A percentile compares a stretch with the other conserved stretches of the same genome.
phyloP scores from a whole-genome alignment of 1,139 yeast species.

The Scheffersomyces cryptocercus region DNA sequence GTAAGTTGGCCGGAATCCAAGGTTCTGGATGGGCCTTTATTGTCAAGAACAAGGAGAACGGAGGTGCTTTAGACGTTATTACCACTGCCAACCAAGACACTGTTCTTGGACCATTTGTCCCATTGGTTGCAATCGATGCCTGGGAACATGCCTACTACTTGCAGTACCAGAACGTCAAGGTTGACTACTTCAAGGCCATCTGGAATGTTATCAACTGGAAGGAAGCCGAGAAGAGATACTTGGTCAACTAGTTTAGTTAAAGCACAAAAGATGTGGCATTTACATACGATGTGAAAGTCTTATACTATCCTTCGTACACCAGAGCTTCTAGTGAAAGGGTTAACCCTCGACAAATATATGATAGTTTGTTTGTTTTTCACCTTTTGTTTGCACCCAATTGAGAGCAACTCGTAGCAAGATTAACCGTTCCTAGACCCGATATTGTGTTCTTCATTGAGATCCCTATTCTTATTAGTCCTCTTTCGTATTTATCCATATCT shows the following conservation, averaged over 20 bases:
- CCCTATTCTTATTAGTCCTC: too few species aligned
- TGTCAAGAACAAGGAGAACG: slow-evolving; percentile 83
- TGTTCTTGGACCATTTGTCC: slow-evolving; percentile 69
- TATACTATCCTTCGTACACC: slow-evolving; percentile 1
- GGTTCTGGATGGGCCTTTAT: slow-evolving; percentile 99
- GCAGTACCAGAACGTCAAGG: slow-evolving; percentile 94
- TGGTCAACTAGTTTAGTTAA: slow-evolving; percentile 10
- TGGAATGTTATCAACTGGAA: slow-evolving; percentile 98
- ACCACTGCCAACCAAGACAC: slow-evolving; percentile 93
- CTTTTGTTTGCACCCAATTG: too few species aligned
- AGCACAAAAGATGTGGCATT: not conserved
- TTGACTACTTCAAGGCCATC: slow-evolving; percentile 91
- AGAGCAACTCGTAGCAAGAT: not conserved
- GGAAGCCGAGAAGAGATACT: slow-evolving; percentile 77
- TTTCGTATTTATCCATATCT: too few species aligned
- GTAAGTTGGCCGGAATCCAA: slow-evolving; percentile 87
- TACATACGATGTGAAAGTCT: too few species aligned
- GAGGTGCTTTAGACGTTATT: slow-evolving; percentile 74
- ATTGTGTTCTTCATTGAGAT: too few species aligned
- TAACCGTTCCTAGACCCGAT: not conserved
- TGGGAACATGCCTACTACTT: slow-evolving; percentile 99
- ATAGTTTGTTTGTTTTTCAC: too few species aligned
- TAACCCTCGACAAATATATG: too few species aligned
- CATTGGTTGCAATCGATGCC: slow-evolving; percentile 92
- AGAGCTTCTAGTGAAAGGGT: too few species aligned